Percentiles rank a stretch among this genome's conserved stretches.
Evolutionary conservation across 2,329 filamentous ascomycete species (phyloP).

Genomic region (Aspergillus ibericus): DNA sequence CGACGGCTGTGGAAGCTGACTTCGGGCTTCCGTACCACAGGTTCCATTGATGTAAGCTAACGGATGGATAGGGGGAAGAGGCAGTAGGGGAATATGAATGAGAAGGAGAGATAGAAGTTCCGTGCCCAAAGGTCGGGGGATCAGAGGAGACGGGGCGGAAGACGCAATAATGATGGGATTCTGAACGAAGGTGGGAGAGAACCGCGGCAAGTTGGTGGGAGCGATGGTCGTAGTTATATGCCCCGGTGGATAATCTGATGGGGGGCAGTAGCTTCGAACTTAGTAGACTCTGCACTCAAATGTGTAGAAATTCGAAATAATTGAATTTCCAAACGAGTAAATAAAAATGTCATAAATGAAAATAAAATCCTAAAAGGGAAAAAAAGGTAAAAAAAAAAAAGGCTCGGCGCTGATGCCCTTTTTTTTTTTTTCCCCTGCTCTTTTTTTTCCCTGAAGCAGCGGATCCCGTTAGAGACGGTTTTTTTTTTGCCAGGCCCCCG

Average conservation of each 20-base stretch:
- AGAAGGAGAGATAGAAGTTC: background rate
- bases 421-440: background rate
- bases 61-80: background rate
- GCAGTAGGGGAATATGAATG: background rate
- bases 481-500: constrained; percentile 3
- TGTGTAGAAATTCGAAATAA: constrained; percentile 2
- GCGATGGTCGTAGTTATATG: constrained; percentile 16
- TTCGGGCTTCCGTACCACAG: constrained; percentile 26
- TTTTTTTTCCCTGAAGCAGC: constrained; percentile 1
- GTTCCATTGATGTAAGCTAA: constrained; percentile 20
- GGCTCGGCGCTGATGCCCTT: background rate
- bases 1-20: constrained; percentile 26
- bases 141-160: background rate
- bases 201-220: constrained; percentile 12
- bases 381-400: constrained; percentile 2
- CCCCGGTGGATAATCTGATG: constrained; percentile 7
- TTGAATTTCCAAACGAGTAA: background rate
- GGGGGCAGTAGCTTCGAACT: background rate
- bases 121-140: background rate
- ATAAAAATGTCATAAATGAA: background rate
- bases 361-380: background rate
- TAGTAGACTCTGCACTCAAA: constrained; percentile 1
- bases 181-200: background rate
- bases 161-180: constrained; percentile 6
- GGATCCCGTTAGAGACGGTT: constrained; percentile 12